These are phyloP conservation scores for Cunninghamia lanceolata DNA, from an alignment of 75 land plant genomes.

Conservation along the genomic window DNA sequence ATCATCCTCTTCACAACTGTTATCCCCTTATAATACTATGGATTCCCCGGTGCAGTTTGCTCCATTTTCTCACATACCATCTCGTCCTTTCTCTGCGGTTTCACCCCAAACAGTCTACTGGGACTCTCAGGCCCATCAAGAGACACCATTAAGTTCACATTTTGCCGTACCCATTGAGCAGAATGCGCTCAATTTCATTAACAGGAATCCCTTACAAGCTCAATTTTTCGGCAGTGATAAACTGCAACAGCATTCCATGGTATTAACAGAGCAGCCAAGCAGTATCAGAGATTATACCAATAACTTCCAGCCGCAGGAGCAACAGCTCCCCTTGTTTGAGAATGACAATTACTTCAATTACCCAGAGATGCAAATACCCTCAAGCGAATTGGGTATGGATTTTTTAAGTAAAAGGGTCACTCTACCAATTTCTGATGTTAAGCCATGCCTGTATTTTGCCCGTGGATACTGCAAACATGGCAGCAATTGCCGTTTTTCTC, in stretches of 20 bases:
- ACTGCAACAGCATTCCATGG: constrained; percentile 8
- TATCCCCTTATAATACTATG: constrained; percentile 12
- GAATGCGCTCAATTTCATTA: constrained; percentile 10
- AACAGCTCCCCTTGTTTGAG: constrained; percentile 10
- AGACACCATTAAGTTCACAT: constrained; percentile 10
- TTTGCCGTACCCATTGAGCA: constrained; percentile 5
- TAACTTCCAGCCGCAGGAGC: constrained; percentile 6
- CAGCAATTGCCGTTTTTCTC: constrained; percentile 69
- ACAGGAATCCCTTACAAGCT: constrained; percentile 13
- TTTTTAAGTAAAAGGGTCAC: constrained; percentile 3
- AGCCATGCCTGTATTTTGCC: constrained; percentile 79
- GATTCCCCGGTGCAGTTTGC: constrained; percentile 10
- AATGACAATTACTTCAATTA: constrained; percentile 12
- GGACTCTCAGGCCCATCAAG: constrained; percentile 28
- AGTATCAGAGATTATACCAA: not conserved
- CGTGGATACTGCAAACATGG: constrained; percentile 94
- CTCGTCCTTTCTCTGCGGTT: constrained; percentile 26
- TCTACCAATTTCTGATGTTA: constrained; percentile 27
- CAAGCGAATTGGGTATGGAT: not conserved
- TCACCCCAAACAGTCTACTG: constrained; percentile 18
- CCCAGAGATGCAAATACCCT: constrained; percentile 10
- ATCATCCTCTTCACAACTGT: constrained; percentile 5
- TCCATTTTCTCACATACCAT: constrained; percentile 11
- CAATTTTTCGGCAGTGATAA: constrained; percentile 21
- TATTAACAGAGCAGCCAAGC: not conserved